Percentiles rank a stretch among this genome's conserved stretches.
Conservation (phyloP, 169 alveolate genomes). For the Neospora caninum region DNA sequence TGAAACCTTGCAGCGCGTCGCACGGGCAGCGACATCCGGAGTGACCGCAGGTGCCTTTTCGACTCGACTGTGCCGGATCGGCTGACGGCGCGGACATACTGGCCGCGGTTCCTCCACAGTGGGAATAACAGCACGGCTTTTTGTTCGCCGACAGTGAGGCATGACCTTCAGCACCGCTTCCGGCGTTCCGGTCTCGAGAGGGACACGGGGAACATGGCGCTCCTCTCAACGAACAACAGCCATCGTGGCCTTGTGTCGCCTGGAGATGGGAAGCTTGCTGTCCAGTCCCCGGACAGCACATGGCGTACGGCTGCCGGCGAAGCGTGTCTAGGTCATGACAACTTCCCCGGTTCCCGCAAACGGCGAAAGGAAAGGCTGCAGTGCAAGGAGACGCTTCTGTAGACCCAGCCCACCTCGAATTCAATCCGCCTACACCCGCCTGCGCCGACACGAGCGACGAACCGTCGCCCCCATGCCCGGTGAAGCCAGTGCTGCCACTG, state of each 20-base stretch:
- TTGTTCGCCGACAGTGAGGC: not conserved
- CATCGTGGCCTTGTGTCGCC: not conserved
- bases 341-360: too few relatives aligned
- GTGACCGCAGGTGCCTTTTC: not conserved
- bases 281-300: not conserved
- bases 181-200: not conserved
- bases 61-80: not conserved
- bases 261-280: not conserved
- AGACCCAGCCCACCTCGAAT: not conserved
- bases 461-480: not conserved
- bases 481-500: not conserved
- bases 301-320: not conserved
- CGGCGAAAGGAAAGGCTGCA: too few relatives aligned
- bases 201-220: not conserved
- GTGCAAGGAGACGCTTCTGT: not conserved
- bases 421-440: not conserved
- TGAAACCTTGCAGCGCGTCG: not conserved
- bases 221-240: not conserved
- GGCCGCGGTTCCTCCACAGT: not conserved
- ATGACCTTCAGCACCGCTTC: not conserved
- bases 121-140: not conserved
- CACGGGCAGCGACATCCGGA: not conserved
- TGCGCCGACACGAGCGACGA: not conserved
- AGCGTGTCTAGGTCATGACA: not conserved
- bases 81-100: not conserved